A percentile compares a stretch with the other conserved stretches of the same genome.
phyloP scores from a whole-genome alignment of 1,284 basidiomycete species.

The Moesziomyces sp. region DNA sequence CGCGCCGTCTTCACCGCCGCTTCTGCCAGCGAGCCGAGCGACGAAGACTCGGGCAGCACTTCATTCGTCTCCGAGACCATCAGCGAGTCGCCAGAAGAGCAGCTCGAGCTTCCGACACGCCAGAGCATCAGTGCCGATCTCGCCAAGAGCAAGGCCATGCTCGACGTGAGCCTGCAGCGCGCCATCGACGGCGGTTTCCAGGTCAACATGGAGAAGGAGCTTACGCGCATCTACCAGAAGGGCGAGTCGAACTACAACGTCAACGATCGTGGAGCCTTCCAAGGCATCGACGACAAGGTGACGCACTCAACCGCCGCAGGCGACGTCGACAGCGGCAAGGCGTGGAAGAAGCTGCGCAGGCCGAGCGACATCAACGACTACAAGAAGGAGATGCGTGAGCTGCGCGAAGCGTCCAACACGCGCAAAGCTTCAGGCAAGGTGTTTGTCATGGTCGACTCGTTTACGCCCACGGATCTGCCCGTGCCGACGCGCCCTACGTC shows the following conservation, averaged over 20 bases:
- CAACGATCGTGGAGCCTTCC: slow-evolving; percentile 60
- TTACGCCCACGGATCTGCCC: slow-evolving; percentile 57
- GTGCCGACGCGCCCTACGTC: slow-evolving; percentile 73
- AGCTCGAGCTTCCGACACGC: slow-evolving; percentile 40
- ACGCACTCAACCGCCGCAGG: slow-evolving; percentile 78
- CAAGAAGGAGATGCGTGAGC: slow-evolving; percentile 84
- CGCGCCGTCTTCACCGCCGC: slow-evolving; percentile 36
- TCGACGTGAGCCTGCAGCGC: slow-evolving; percentile 54
- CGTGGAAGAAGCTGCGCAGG: slow-evolving; percentile 86
- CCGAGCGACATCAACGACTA: slow-evolving; percentile 98
- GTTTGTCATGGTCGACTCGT: slow-evolving; percentile 77
- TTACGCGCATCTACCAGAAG: slow-evolving; percentile 58
- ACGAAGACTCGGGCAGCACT: slow-evolving; percentile 9
- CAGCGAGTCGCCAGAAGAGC: slow-evolving; percentile 22
- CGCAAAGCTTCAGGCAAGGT: slow-evolving; percentile 88
- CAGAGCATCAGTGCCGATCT: slow-evolving; percentile 54
- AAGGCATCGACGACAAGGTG: slow-evolving; percentile 69
- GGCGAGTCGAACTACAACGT: slow-evolving; percentile 71
- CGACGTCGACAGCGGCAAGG: slow-evolving; percentile 82
- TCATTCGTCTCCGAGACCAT: slow-evolving; percentile 8
- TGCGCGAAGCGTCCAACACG: slow-evolving; percentile 78
- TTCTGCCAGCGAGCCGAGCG: slow-evolving; percentile 4
- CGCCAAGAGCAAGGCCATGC: slow-evolving; percentile 49
- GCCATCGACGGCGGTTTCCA: slow-evolving; percentile 58
- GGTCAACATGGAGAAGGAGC: slow-evolving; percentile 54